phyloP scores from a whole-genome alignment of 441 rosid genomes.

The Geranium incanum region DNA sequence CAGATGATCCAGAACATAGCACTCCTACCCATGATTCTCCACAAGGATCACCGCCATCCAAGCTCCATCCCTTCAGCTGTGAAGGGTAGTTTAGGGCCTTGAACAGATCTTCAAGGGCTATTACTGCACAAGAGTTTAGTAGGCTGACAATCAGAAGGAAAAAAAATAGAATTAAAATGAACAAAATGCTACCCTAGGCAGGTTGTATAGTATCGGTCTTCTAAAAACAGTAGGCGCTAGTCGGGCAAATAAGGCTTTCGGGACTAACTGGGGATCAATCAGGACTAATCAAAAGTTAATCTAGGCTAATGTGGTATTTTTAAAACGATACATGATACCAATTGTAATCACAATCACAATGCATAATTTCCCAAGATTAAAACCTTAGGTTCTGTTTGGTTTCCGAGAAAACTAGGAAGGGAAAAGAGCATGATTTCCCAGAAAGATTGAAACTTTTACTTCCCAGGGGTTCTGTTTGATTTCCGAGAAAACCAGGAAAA shows the following conservation, averaged over 20 bases:
- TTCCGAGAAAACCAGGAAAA: conserved; percentile 12
- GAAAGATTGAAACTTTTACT: not conserved
- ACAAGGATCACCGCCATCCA: conserved; percentile 77
- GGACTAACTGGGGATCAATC: no score
- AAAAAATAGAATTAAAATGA: conserved; percentile 4
- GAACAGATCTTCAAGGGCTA: conserved; percentile 58
- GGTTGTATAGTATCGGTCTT: no score
- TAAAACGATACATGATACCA: not conserved
- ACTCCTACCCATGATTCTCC: conserved; percentile 79
- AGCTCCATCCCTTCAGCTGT: conserved; percentile 68
- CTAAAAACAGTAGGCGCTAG: no score
- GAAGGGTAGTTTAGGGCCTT: conserved; percentile 44
- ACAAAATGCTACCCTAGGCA: not conserved
- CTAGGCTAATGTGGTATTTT: no score
- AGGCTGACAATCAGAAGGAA: not conserved
- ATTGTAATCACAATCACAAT: conserved; percentile 8
- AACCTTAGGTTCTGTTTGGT: no score
- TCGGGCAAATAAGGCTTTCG: no score
- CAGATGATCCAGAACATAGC: conserved; percentile 61
- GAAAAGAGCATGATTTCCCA: not conserved
- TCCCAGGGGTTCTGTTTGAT: conserved; percentile 12
- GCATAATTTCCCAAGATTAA: no score
- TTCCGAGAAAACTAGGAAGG: no score
- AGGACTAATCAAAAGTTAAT: no score
- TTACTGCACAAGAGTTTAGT: conserved; percentile 38